Base-by-base conservation (phyloP, 2,329 filamentous ascomycete genomes). In the Aureobasidium sp. region DNA sequence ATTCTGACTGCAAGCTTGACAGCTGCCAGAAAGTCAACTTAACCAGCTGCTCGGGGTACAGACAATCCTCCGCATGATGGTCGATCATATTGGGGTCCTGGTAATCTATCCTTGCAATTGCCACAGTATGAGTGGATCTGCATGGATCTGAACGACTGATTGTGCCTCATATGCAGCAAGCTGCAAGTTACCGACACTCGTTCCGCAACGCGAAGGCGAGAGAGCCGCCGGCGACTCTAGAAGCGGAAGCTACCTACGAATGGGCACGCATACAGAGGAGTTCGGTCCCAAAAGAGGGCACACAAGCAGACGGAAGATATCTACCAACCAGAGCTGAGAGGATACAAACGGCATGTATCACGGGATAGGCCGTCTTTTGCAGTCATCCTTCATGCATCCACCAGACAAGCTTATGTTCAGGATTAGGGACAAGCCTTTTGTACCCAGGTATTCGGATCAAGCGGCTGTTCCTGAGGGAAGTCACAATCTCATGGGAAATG, bases 21-120 rank as follows among this genome's bases (percentile, higher is more conserved):
- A 62, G 47, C 47, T 53, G 59, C 59, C 59, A 62, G 43, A 62
- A 33, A 40, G 38, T 33, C 25, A 43, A 15, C 25, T 27, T 43
- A 47, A n/a, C 59, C 59, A 53, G 47, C 25, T 10, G 47, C 47
- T 53, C 27, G 47, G 47, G 25, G 31, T 53, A 25, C 27, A 62
- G 59, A 27, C 16, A 51, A 48, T 53, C 59, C 59, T 53, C 36
- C 47, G 36, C 47, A 51, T 36, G 23, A 16, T 25, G n/a, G 58
- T 13, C 31, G 58, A 50, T 50, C 43, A 40, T 40, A 6, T 38
- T 42, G 31, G 23, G 31, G 33, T 18, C 20, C 3, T 16, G 55
- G 15, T n/a, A 27, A 25, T 59, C 7, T 29, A 27, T n/a, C n/a
- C n/a, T n/a, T n/a, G n/a, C n/a, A n/a, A n/a, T n/a, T n/a, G n/a